Evolutionary conservation across 148 eudicot species (phyloP).

Genomic region (Cornus suecica): DNA sequence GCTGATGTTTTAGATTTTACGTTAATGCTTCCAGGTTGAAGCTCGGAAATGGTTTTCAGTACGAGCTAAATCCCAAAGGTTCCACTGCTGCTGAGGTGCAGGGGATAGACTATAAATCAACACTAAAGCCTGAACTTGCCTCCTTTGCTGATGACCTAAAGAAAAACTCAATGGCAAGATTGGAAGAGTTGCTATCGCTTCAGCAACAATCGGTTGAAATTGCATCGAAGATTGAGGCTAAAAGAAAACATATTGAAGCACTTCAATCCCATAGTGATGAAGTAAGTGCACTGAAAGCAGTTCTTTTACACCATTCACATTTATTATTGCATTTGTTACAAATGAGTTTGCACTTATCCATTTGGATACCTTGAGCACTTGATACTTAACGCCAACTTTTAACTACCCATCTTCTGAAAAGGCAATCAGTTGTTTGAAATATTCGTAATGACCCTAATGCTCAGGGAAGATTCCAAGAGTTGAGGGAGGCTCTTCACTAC

Average conservation of each 20-base stretch:
- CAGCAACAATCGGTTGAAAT: slow-evolving; percentile 63
- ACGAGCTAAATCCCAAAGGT: slow-evolving; percentile 59
- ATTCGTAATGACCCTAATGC: background rate
- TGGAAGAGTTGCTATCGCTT: slow-evolving; percentile 74
- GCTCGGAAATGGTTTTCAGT: slow-evolving; percentile 73
- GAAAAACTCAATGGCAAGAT: slow-evolving; percentile 52
- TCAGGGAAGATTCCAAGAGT: background rate
- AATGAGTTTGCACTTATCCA: background rate
- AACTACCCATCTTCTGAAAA: background rate
- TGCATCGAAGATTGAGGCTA: slow-evolving; percentile 55
- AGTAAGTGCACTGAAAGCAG: slow-evolving; percentile 36
- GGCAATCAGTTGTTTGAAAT: background rate
- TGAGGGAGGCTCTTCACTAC: background rate
- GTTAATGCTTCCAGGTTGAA: slow-evolving; percentile 51
- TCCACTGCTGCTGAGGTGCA: slow-evolving; percentile 66
- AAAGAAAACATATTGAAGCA: slow-evolving; percentile 47
- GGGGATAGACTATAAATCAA: slow-evolving; percentile 76
- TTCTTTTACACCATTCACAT: background rate
- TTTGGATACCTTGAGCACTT: background rate
- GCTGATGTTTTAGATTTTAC: background rate
- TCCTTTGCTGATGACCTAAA: slow-evolving; percentile 60
- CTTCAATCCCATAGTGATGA: slow-evolving; percentile 64
- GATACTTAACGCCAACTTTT: background rate
- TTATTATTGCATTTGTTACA: background rate
- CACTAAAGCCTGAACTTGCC: slow-evolving; percentile 60